Base-by-base conservation (phyloP, 495 filamentous ascomycete species). In the Trichoderma parareesei region DNA sequence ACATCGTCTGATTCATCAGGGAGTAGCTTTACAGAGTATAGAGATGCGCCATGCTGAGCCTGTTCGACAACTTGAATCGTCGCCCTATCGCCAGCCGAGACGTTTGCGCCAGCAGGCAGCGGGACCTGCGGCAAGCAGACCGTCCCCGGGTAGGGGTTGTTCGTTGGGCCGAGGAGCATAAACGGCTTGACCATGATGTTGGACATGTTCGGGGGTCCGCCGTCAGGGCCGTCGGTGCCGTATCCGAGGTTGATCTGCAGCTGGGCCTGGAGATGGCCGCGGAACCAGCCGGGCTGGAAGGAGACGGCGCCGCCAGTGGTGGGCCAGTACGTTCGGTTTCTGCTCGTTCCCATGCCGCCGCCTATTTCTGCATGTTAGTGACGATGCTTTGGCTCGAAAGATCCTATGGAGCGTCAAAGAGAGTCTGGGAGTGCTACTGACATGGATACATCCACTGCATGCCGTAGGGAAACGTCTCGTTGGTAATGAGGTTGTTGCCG, bases 401-500 rank as follows among this genome's bases (percentile, higher is more conserved):
- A 42, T 44, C 55, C 67, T 40, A 27, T 27, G 27, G 27, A 48
- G 64, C 44, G 46, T 18, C 27, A 7, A 42, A 16, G 62, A 41
- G 38, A 46, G 44, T 40, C 27, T 38, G 55, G 10, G 18, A 60
- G 38, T 40, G 41, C 16, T 62, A 79, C 90, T 81, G 79, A 98
- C 94, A 99, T 76, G 95, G 94, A 81, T 97, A 99, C 75, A 88
- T 87, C 93, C 94, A 98, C 78, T 97, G 90, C 91, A 96, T 93
- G 77, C 95, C 94, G 70, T 90, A 96, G 4, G 92, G 93, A 71
- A 84, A 95, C 6, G 84, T 84, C 5, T 84, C 84, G 74, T 91
- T 95, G 57, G 87, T 89, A 69, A 88, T 81, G 48, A 98, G 83
- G 73, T 96, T 98, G 78, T 99, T 88, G 68, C 92, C 94, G 85